These are phyloP conservation scores for Osmanthus fragrans DNA, from an alignment of 257 asterid genomes.

Conservation along the genomic window DNA sequence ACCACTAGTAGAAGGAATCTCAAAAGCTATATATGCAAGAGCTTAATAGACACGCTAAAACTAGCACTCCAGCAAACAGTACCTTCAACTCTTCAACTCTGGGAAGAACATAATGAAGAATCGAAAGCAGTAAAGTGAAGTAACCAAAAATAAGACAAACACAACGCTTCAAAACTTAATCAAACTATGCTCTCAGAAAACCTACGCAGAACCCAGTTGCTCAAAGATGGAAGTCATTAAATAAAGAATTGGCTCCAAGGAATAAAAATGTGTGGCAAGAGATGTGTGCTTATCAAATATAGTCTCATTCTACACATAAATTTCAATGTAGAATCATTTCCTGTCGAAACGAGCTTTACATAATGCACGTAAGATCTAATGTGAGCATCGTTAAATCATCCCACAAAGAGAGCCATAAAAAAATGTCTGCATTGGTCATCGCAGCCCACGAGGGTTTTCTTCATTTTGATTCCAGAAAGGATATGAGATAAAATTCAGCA, in stretches of 20 bases:
- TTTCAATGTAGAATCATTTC: not conserved
- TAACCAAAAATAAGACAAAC: not conserved
- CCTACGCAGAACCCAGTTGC: not conserved
- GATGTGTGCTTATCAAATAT: not conserved
- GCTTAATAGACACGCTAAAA: not conserved
- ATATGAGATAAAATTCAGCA: no score
- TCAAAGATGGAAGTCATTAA: not conserved
- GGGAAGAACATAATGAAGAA: not conserved
- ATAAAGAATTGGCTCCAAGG: not conserved
- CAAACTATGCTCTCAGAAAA: not conserved
- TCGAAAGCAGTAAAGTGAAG: not conserved
- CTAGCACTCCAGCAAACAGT: not conserved
- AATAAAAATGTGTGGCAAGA: not conserved
- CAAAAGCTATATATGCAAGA: not conserved
- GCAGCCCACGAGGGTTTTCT: not conserved
- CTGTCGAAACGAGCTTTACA: not conserved
- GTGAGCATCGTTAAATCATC: not conserved
- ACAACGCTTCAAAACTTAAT: not conserved
- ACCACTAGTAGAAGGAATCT: slow-evolving; percentile 16
- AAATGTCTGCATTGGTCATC: not conserved
- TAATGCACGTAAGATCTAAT: not conserved
- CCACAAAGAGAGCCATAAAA: not conserved
- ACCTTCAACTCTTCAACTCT: not conserved
- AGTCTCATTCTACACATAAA: not conserved
- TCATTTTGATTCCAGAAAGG: not conserved